Evolutionary conservation across 176 grass and related monocot genomes (phyloP).

Genomic region (Zoysia pacifica): DNA sequence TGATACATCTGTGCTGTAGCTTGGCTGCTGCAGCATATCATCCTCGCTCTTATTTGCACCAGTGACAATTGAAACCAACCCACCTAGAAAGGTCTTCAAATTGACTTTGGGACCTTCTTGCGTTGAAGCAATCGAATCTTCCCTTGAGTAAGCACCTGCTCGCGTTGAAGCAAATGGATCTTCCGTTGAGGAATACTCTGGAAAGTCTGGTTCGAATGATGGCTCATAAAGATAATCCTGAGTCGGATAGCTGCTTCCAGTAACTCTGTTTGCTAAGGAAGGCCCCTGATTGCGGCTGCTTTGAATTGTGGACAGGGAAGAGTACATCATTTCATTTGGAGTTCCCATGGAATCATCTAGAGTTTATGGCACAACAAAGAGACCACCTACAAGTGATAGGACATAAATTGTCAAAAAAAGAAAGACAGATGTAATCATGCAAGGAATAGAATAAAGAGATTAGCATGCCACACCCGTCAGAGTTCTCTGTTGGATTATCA

Average conservation of each 20-base stretch:
- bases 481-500: background rate
- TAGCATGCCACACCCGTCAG: background rate
- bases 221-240: slow-evolving; percentile 51
- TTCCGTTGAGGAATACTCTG: slow-evolving; percentile 34
- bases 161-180: slow-evolving; percentile 26
- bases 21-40: slow-evolving; percentile 24
- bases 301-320: slow-evolving; percentile 52
- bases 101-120: slow-evolving; percentile 57
- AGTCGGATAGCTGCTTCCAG: slow-evolving; percentile 26
- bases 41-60: slow-evolving; percentile 40
- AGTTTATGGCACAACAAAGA: slow-evolving; percentile 18
- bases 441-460: background rate
- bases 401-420: background rate
- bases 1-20: slow-evolving; percentile 61
- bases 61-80: slow-evolving; percentile 59
- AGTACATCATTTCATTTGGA: slow-evolving; percentile 56
- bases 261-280: slow-evolving; percentile 25
- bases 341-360: slow-evolving; percentile 59
- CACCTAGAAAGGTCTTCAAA: slow-evolving; percentile 65
- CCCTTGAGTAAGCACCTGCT: slow-evolving; percentile 25
- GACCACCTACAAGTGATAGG: slow-evolving; percentile 20
- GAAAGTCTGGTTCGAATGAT: slow-evolving; percentile 53
- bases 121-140: slow-evolving; percentile 28
- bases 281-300: slow-evolving; percentile 22
- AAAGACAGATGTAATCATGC: background rate